Evolutionary conservation across 2,329 filamentous ascomycete genomes (phyloP).

Genomic region (Tolypocladium inflatum): DNA sequence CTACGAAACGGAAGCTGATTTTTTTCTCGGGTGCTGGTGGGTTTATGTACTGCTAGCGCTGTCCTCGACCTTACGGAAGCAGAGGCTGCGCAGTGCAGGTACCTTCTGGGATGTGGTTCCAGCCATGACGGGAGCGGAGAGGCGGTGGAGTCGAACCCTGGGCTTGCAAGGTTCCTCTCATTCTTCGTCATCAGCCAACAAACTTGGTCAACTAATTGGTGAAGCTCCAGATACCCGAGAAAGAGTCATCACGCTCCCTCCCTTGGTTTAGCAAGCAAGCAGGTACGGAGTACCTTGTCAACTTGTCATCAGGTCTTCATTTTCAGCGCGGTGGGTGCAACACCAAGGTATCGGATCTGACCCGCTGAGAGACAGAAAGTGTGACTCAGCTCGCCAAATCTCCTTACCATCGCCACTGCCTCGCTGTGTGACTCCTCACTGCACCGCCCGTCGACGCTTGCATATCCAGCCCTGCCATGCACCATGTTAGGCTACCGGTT

Average conservation of each 20-base stretch:
- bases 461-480: no score
- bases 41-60: background rate
- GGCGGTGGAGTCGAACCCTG: background rate
- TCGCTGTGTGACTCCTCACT: background rate
- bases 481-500: no score
- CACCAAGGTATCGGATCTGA: background rate
- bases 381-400: background rate
- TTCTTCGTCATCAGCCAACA: background rate
- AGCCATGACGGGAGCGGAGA: background rate
- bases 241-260: background rate
- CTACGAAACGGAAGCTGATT: background rate
- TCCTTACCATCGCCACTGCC: background rate
- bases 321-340: background rate
- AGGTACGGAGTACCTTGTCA: background rate
- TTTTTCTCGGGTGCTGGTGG: background rate
- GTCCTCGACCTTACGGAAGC: background rate
- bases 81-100: background rate
- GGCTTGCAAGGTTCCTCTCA: background rate
- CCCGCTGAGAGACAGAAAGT: background rate
- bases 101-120: background rate
- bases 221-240: background rate
- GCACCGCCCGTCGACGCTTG: background rate
- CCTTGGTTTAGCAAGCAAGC: background rate
- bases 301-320: background rate
- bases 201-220: background rate